Percentiles rank a stretch among this genome's conserved stretches.
Evolutionary conservation across 495 filamentous ascomycete genomes (phyloP).

Genomic region (Penicillium cinerascens): DNA sequence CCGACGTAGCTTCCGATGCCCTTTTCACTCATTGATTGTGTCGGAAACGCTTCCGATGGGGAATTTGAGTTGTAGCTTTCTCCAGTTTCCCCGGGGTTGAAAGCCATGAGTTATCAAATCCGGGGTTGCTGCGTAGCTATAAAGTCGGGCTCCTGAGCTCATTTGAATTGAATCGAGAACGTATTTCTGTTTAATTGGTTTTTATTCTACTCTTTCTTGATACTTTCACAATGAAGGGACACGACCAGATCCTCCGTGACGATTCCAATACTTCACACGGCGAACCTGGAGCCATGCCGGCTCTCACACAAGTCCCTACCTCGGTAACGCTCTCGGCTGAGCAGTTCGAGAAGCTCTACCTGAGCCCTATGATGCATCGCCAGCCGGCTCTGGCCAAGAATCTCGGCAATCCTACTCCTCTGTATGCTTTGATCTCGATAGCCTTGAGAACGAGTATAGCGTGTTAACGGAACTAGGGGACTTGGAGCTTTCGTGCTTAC

Average conservation of each 20-base stretch:
- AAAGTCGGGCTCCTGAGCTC: not conserved
- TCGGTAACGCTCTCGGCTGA: conserved; percentile 52
- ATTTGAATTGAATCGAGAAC: not conserved
- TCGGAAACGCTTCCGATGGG: not conserved
- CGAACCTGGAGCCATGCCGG: not conserved
- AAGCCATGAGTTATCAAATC: not conserved
- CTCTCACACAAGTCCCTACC: conserved; percentile 10
- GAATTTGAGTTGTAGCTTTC: not conserved
- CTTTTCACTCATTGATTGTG: not conserved
- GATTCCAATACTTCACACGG: not conserved
- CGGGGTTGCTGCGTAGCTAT: not conserved
- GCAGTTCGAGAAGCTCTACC: conserved; percentile 68
- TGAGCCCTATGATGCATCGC: conserved; percentile 52
- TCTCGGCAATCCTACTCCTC: conserved; percentile 65
- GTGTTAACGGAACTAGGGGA: conserved; percentile 25
- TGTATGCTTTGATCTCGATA: conserved; percentile 46
- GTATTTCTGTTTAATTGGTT: not conserved
- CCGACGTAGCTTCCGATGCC: too few species aligned
- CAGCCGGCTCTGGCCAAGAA: conserved; percentile 23
- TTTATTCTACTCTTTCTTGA: not conserved
- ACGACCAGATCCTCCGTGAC: not conserved
- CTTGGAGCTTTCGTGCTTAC: conserved; percentile 56
- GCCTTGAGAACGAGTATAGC: too few species aligned
- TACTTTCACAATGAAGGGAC: not conserved
- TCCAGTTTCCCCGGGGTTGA: not conserved